A percentile compares a stretch with the other conserved stretches of the same genome.
Conservation (phyloP, 495 filamentous ascomycete species). For the Aspergillus haitiensis region DNA sequence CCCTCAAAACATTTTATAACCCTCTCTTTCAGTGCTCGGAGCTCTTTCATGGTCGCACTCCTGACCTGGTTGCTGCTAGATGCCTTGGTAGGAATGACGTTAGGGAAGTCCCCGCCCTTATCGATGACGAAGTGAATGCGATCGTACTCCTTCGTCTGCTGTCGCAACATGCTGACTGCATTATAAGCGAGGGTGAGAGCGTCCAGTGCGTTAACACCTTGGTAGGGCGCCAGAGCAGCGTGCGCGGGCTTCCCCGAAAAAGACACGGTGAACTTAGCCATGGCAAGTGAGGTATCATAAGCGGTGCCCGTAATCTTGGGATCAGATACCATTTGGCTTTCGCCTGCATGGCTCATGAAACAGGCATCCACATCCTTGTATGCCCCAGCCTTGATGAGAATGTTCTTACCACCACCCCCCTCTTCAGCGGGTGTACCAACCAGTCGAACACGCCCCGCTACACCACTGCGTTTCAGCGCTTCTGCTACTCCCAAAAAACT, state of each 20-base stretch:
- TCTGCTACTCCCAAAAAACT: conserved; percentile 49
- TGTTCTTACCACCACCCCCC: conserved; percentile 63
- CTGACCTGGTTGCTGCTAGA: neutral
- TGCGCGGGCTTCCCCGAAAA: conserved; percentile 6
- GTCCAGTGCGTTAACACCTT: conserved; percentile 5
- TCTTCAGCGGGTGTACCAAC: conserved; percentile 68
- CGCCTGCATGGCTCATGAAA: conserved; percentile 37
- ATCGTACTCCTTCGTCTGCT: conserved; percentile 1
- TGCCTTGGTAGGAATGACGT: conserved; percentile 2
- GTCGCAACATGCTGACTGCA: conserved; percentile 1
- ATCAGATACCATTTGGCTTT: neutral
- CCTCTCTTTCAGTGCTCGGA: neutral
- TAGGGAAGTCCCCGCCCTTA: neutral
- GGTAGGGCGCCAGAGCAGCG: neutral
- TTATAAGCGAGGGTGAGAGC: conserved; percentile 1
- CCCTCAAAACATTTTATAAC: neutral
- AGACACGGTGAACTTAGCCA: neutral
- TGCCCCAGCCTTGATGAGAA: conserved; percentile 56
- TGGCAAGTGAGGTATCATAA: neutral
- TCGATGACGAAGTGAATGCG: neutral
- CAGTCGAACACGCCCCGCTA: conserved; percentile 54
- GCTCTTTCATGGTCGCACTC: conserved; percentile 3
- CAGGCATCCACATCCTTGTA: conserved; percentile 57
- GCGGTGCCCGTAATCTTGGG: neutral
- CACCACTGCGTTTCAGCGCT: conserved; percentile 24